Conservation (phyloP, 2,329 filamentous ascomycete genomes). For the Penicillium psychrosexuale region DNA sequence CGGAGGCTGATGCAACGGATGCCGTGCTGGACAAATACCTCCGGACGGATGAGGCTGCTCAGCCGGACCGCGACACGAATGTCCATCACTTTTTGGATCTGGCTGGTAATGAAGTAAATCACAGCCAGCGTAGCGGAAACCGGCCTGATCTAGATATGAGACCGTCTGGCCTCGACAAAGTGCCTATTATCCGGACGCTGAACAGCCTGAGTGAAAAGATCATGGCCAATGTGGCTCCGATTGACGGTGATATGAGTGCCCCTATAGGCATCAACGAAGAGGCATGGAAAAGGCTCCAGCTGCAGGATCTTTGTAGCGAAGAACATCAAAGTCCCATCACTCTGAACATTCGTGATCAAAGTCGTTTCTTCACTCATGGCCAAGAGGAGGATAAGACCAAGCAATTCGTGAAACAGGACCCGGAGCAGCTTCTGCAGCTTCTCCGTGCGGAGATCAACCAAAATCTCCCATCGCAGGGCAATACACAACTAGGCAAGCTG, state of each 20-base stretch:
- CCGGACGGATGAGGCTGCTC: slow-evolving; percentile 62
- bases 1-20: slow-evolving; percentile 72
- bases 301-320: slow-evolving; percentile 76
- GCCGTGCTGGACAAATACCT: slow-evolving; percentile 83
- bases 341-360: slow-evolving; percentile 85
- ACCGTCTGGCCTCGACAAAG: slow-evolving; percentile 67
- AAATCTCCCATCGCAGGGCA: slow-evolving; percentile 51
- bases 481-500: slow-evolving; percentile 64
- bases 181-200: slow-evolving; percentile 82
- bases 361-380: slow-evolving; percentile 67
- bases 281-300: slow-evolving; percentile 68
- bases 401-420: slow-evolving; percentile 67
- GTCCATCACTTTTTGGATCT: slow-evolving; percentile 89
- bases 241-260: slow-evolving; percentile 65
- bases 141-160: slow-evolving; percentile 87
- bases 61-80: slow-evolving; percentile 52
- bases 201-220: slow-evolving; percentile 93
- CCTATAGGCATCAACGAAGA: slow-evolving; percentile 68
- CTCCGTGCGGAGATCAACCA: slow-evolving; percentile 60
- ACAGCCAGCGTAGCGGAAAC: slow-evolving; percentile 83
- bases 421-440: slow-evolving; percentile 62
- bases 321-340: slow-evolving; percentile 72
- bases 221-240: slow-evolving; percentile 78
- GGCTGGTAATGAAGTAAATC: slow-evolving; percentile 91
- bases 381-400: slow-evolving; percentile 48